phyloP scores from a whole-genome alignment of 169 alveolate species.

The Plasmodium vivax region DNA sequence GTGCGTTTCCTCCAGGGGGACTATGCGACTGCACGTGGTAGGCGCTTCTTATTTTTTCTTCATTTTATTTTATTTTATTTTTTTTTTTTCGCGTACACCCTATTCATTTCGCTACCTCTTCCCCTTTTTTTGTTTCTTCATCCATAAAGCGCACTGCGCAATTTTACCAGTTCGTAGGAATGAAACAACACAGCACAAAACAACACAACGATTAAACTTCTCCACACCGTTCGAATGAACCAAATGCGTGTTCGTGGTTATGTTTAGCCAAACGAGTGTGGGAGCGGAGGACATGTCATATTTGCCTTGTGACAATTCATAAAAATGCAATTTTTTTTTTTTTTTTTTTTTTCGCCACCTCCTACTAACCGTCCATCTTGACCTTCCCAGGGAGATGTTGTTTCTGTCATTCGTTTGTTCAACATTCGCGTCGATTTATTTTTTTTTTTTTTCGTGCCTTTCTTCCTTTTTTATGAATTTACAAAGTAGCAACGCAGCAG shows the following conservation, averaged over 20 bases:
- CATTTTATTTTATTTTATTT: neutral
- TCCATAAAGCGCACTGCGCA: neutral
- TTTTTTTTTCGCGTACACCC: neutral
- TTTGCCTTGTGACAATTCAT: slow-evolving; percentile 2
- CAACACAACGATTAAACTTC: neutral
- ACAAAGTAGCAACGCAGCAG: neutral
- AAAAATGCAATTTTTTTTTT: slow-evolving; percentile 23
- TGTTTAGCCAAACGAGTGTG: neutral
- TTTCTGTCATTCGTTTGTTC: slow-evolving; percentile 17
- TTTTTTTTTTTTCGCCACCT: slow-evolving; percentile 5
- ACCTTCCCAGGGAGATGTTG: neutral
- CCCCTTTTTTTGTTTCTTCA: neutral
- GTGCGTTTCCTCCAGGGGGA: neutral
- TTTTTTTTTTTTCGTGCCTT: neutral
- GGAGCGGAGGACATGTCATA: neutral
- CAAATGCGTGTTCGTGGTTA: neutral
- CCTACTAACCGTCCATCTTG: neutral
- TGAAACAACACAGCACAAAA: neutral
- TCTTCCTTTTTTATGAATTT: neutral
- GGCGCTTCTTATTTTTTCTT: neutral
- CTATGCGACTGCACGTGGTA: neutral
- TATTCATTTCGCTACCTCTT: neutral
- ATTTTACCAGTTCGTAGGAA: neutral
- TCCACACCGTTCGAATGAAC: neutral
- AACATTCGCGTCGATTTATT: neutral